phyloP scores from a whole-genome alignment of 2,329 filamentous ascomycete species.

The Sclerotinia subarctica region DNA sequence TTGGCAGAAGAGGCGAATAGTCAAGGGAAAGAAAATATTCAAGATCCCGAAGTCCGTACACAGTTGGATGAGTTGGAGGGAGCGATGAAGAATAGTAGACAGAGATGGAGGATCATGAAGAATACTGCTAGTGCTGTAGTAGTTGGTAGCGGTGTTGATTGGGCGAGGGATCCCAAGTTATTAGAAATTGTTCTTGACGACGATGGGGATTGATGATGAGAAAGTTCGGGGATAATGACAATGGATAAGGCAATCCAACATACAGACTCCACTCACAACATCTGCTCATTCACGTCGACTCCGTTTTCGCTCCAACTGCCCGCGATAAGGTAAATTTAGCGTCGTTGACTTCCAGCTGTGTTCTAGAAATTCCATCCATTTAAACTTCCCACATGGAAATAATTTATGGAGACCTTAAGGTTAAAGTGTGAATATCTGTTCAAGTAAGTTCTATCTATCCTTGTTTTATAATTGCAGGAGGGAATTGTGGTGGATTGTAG shows the following conservation, averaged over 20 bases:
- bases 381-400: background rate
- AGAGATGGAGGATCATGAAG: slow-evolving; percentile 72
- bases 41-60: slow-evolving; percentile 50
- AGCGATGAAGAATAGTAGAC: slow-evolving; percentile 59
- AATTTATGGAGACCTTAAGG: background rate
- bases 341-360: background rate
- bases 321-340: background rate
- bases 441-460: background rate
- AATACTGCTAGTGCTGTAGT: slow-evolving; percentile 74
- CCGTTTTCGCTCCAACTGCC: background rate
- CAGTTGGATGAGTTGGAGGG: slow-evolving; percentile 58
- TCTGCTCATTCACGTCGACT: background rate
- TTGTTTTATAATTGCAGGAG: background rate
- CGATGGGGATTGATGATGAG: slow-evolving; percentile 46
- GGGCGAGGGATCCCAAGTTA: slow-evolving; percentile 67
- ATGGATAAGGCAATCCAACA: background rate
- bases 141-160: slow-evolving; percentile 78
- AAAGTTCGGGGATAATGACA: background rate
- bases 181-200: slow-evolving; percentile 69
- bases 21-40: slow-evolving; percentile 52
- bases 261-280: no score
- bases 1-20: slow-evolving; percentile 56
- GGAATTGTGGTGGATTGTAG: no score
- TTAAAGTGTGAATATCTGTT: background rate
- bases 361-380: background rate